Evolutionary conservation across 2,329 filamentous ascomycete genomes (phyloP), one percentile per base, ranked within the genome.

Genomic region (Colletotrichum cereale): DNA sequence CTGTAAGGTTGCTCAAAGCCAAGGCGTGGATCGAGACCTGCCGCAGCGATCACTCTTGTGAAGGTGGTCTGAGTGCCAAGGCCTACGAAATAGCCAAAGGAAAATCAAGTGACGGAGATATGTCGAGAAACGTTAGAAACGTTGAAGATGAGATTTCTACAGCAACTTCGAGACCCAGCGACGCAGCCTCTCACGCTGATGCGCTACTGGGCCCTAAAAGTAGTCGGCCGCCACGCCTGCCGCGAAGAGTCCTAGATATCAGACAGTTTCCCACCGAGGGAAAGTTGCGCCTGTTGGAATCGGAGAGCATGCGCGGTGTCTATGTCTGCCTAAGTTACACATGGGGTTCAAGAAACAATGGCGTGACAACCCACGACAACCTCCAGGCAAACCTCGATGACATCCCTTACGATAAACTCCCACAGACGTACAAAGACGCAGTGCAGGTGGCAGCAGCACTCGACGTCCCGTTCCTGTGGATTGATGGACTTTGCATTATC

Each of bases 341-440:
- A 14, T 65, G 52, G 40, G 62, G 52, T 7, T n/a, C 2, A 14
- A 21, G 6, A 1, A 65, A 57, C 31, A 38, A 6, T 12, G 29
- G 6, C 3, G 36, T 57, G 40, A 65, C 52, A 6, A 57, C 62
- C 2, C 52, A 29, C 2, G 38, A 47, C 2, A 65, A 31, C 12
- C 40, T 57, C 2, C 31, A n/a, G 11, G n/a, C 40, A 14, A 24
- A 47, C n/a, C 5, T 65, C 12, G 2, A 48, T 18, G 2, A 36
- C 7, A 26, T 65, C 2, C 5, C 10, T 4, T 65, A 31, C 16
- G 38, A 26, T 1, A 16, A 3, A 12, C 62, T 65, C 1, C 52
- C 52, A 3, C 29, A 57, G 29, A 56, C 52, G 1, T 65, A 65
- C 14, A 65, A 48, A 29, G 62, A 65, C 29, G 50, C 62, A 2